Evolutionary conservation across 768 basidiomycete genomes (phyloP).

Genomic region (Candolleomyces aberdarensis): DNA sequence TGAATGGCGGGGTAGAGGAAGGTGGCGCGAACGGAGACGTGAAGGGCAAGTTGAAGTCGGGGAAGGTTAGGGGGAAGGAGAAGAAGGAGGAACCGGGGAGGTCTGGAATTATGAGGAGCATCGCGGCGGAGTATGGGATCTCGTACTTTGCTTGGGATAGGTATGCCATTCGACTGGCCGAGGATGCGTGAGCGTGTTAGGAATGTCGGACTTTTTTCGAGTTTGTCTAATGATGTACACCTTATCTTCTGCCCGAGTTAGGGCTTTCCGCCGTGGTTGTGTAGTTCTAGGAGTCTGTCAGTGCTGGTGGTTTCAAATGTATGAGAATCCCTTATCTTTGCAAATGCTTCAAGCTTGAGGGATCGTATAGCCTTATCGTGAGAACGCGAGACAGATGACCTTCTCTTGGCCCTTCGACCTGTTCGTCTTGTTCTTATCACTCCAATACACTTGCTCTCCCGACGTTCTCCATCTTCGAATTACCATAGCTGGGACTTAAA

Average conservation of each 20-base stretch:
- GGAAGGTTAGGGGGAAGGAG: conserved; percentile 43
- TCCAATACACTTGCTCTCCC: neutral
- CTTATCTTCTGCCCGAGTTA: no score
- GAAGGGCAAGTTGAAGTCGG: conserved; percentile 32
- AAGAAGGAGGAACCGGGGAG: conserved; percentile 49
- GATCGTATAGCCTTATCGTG: no score
- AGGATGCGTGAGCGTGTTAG: neutral
- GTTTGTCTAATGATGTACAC: neutral
- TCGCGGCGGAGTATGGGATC: conserved; percentile 19
- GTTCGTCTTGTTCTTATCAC: neutral
- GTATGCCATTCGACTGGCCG: neutral
- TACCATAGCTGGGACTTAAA: neutral
- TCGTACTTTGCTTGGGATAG: conserved; percentile 2
- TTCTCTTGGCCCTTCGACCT: neutral
- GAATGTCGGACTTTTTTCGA: neutral
- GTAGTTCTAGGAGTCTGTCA: no score
- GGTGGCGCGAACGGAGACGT: conserved; percentile 30
- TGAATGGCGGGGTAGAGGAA: conserved; percentile 3
- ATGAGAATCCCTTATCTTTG: no score
- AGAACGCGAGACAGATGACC: neutral
- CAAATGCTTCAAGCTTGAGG: no score
- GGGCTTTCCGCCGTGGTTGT: no score
- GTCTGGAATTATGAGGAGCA: conserved; percentile 42
- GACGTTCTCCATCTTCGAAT: neutral
- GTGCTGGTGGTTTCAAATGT: no score